phyloP scores from a whole-genome alignment of 129 eudicot species.

The Escallonia rubra region DNA sequence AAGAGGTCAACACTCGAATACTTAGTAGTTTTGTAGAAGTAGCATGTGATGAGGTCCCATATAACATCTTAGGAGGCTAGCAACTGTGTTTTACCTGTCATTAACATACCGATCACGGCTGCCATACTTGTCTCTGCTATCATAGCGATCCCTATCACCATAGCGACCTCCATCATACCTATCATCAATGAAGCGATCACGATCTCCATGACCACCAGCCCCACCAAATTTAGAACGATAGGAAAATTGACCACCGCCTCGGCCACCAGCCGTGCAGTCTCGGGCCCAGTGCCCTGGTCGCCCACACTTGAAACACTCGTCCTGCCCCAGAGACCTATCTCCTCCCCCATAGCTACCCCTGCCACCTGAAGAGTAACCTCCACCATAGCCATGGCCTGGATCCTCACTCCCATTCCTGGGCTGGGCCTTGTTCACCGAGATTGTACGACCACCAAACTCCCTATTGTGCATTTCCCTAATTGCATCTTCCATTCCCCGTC shows the following conservation, averaged over 20 bases:
- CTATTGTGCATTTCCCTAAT: conserved; percentile 85
- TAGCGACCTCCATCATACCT: conserved; percentile 71
- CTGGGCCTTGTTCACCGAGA: conserved; percentile 92
- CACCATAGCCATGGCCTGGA: conserved; percentile 53
- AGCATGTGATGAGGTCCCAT: too few relatives aligned
- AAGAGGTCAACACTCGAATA: too few relatives aligned
- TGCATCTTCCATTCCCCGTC: conserved; percentile 89
- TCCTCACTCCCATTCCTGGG: conserved; percentile 75
- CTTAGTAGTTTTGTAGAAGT: too few relatives aligned
- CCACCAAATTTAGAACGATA: conserved; percentile 67
- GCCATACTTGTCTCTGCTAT: conserved; percentile 72
- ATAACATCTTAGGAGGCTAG: too few relatives aligned
- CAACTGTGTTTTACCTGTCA: conserved; percentile 42
- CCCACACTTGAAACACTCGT: conserved; percentile 95
- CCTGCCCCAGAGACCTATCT: conserved; percentile 68
- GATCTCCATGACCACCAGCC: conserved; percentile 60
- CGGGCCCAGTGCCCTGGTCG: conserved; percentile 97
- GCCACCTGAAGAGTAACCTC: conserved; percentile 67
- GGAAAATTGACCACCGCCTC: conserved; percentile 54
- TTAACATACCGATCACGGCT: conserved; percentile 54
- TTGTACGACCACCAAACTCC: conserved; percentile 72
- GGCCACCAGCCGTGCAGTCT: conserved; percentile 80
- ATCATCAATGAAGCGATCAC: conserved; percentile 76
- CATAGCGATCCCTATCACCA: conserved; percentile 74
- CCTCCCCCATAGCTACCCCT: conserved; percentile 61